A percentile compares a stretch with the other conserved stretches of the same genome.
These are phyloP conservation scores for Phytophthora colocasiae DNA, from an alignment of 352 stramenopile species.

Conservation along the genomic window DNA sequence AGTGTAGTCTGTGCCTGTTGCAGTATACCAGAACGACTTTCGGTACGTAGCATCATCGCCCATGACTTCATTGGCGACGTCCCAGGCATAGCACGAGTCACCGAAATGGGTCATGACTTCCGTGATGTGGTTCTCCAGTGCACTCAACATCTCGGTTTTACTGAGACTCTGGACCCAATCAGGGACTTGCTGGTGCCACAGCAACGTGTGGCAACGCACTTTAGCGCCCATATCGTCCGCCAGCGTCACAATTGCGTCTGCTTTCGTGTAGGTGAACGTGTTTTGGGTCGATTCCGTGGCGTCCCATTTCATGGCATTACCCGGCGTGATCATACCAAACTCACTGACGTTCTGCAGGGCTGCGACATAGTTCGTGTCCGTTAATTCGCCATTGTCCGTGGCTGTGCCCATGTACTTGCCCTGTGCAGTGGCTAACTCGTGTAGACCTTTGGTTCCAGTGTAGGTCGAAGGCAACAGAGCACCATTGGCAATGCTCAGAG, in stretches of 20 bases:
- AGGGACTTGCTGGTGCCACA: conserved; percentile 38
- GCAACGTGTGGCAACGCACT: conserved; percentile 39
- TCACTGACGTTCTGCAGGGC: conserved; percentile 31
- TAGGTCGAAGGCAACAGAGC: conserved; percentile 24
- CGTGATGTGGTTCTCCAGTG: conserved; percentile 37
- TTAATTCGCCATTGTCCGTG: conserved; percentile 31
- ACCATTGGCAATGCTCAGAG: conserved; percentile 13
- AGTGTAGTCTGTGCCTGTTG: conserved; percentile 40
- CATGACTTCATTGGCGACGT: conserved; percentile 39
- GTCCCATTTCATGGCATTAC: conserved; percentile 42
- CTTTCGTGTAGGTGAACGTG: conserved; percentile 32
- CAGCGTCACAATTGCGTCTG: conserved; percentile 21
- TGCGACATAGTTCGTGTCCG: conserved; percentile 31
- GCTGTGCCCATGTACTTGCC: conserved; percentile 45
- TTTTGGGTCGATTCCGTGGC: conserved; percentile 28
- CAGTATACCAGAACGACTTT: conserved; percentile 40
- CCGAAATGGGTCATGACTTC: conserved; percentile 38
- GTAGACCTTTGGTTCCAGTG: conserved; percentile 31
- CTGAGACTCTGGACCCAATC: conserved; percentile 33
- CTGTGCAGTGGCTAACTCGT: conserved; percentile 26
- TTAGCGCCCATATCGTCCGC: conserved; percentile 31
- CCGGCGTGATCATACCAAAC: conserved; percentile 38
- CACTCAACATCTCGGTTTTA: conserved; percentile 31
- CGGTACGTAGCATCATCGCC: conserved; percentile 36
- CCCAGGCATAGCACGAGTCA: conserved; percentile 37